A percentile compares a stretch with the other conserved stretches of the same genome.
Conservation (phyloP, 2,329 filamentous ascomycete genomes). For the Chaetomium strumarium region DNA sequence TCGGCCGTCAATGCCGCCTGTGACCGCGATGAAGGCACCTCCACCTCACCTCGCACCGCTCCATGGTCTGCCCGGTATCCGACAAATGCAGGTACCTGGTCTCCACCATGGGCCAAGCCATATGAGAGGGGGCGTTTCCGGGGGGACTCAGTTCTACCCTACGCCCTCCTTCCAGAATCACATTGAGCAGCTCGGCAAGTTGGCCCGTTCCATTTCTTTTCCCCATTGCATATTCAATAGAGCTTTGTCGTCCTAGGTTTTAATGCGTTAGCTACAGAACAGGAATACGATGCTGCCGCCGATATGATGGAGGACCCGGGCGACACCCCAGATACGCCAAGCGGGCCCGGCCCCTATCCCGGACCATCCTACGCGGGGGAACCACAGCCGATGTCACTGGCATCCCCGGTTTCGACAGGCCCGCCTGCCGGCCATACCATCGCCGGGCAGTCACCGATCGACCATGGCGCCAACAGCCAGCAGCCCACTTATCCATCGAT, state of each 20-base stretch:
- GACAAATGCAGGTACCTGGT: constrained; percentile 32
- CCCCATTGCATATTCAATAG: constrained; percentile 38
- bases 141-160: constrained; percentile 62
- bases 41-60: constrained; percentile 31
- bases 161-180: constrained; percentile 83
- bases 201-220: constrained; percentile 45
- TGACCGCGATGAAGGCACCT: constrained; percentile 36
- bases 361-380: constrained; percentile 45
- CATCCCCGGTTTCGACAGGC: constrained; percentile 32
- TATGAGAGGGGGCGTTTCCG: constrained; percentile 30
- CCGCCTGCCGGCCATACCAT: constrained; percentile 34
- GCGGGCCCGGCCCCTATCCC: constrained; percentile 60
- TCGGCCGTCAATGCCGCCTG: constrained; percentile 30
- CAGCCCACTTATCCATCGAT: constrained; percentile 64
- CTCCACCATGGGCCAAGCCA: constrained; percentile 27
- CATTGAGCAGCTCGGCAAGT: constrained; percentile 92
- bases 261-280: constrained; percentile 68
- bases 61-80: constrained; percentile 25
- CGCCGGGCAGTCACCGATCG: constrained; percentile 30
- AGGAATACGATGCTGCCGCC: constrained; percentile 89
- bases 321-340: constrained; percentile 54
- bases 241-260: constrained; percentile 62
- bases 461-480: constrained; percentile 38
- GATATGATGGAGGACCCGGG: constrained; percentile 83
- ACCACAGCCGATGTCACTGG: constrained; percentile 38